These are phyloP conservation scores for Debaryomyces subglobosus DNA, from an alignment of 1,139 yeast genomes.

Conservation along the genomic window DNA sequence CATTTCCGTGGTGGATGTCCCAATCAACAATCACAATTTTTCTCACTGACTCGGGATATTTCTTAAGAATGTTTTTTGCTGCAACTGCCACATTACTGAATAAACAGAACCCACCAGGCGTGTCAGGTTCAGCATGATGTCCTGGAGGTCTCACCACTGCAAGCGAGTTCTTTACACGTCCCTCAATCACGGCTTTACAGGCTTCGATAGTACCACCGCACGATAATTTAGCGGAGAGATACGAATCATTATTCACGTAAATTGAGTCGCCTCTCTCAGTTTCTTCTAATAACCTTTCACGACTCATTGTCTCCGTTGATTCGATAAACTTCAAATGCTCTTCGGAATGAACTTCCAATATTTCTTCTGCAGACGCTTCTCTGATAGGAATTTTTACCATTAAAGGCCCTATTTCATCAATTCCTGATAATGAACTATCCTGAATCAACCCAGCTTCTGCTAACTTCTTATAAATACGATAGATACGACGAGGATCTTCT, in stretches of 20 bases:
- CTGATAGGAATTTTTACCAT: conserved; percentile 90
- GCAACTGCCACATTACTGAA: conserved; percentile 98
- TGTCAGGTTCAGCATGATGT: conserved; percentile 97
- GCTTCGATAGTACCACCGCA: conserved; percentile 99
- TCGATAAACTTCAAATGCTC: conserved; percentile 78
- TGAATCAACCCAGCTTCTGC: conserved; percentile 92
- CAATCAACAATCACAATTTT: conserved; percentile 87
- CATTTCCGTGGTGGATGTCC: conserved; percentile 99
- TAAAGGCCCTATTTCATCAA: conserved; percentile 80
- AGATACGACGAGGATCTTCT: conserved; percentile 96
- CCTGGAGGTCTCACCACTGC: conserved; percentile 99
- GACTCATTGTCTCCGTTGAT: conserved; percentile 75
- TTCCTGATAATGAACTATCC: conserved; percentile 80
- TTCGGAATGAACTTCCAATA: conserved; percentile 80
- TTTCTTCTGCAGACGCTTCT: conserved; percentile 86
- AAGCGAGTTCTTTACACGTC: conserved; percentile 84
- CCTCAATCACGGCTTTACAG: conserved; percentile 93
- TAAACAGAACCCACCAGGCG: conserved; percentile 96
- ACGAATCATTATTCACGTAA: conserved; percentile 90
- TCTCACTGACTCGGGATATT: conserved; percentile 87
- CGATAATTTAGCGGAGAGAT: conserved; percentile 82
- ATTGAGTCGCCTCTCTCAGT: conserved; percentile 95
- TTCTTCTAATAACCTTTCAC: conserved; percentile 76
- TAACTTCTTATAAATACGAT: conserved; percentile 86
- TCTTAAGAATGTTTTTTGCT: conserved; percentile 78